Base-by-base conservation (phyloP, 169 alveolate genomes). In the Perkinsus marinus region DNA sequence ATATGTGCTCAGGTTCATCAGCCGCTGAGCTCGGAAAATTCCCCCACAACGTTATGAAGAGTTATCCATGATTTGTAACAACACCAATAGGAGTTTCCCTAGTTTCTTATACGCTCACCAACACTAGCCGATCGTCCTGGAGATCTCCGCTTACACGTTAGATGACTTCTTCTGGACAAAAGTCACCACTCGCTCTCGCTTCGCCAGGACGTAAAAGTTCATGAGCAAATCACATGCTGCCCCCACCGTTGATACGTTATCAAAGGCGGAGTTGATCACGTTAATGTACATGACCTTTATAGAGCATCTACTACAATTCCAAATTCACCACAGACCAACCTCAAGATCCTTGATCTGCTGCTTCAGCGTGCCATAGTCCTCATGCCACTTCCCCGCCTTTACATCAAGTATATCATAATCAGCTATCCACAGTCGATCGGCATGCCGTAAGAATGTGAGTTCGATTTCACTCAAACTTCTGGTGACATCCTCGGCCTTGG, bases 371-470 rank as follows among this genome's bases (percentile, higher is more conserved):
- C 98, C 97, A 92, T 96, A 98, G 94, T 97, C 98, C 92, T 96
- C 98, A 93, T 97, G 98, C 99, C 99, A 98, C 93, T 95, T 96
- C 22, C 98, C 97, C 36, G 96, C 98, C 92, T 97, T 97, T 0
- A 98, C 99, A 90, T 98, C 98, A 39, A 98, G 95, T 22, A 98
- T 97, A 91, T 97, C 97, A 41, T 97, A 96, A 90, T 97, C 98
- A 39, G 97, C 92, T 47, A 94, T 95, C 69, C 95, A 94, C 91
- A 97, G 94, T 92, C 95, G 94, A 39, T 93, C 93, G 92, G 97
- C 95, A 91, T 96, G 95, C 93, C 97, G 97, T 90, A 94, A 95
- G 92, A 97, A 97, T 68, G 95, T 92, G 41, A 93, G 94, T 94
- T 97, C 96, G 19, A 96, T 94, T 90, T 96, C 98, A 89, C 94